Conservation (phyloP, 108 stramenopile species). For the Asterionellopsis glacialis region DNA sequence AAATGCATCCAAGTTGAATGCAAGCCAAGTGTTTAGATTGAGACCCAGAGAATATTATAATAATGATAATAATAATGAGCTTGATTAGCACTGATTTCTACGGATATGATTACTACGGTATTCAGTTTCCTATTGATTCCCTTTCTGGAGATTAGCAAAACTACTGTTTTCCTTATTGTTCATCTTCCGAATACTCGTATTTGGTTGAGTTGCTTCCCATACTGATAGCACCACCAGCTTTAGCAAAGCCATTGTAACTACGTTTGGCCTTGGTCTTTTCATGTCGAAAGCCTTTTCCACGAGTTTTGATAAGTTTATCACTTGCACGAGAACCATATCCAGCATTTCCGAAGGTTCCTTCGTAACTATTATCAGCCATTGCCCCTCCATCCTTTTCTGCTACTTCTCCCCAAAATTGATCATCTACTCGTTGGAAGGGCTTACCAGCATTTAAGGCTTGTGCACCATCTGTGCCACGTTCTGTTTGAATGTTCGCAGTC, state of each 20-base stretch:
- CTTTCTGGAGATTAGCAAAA: too few species aligned
- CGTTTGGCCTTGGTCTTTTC: constrained; percentile 99
- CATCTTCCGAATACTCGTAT: constrained; percentile 16
- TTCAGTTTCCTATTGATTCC: too few species aligned
- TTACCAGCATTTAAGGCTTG: constrained; percentile 76
- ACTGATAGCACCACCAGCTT: constrained; percentile 71
- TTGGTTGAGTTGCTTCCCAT: constrained; percentile 75
- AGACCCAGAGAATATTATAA: too few species aligned
- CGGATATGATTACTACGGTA: too few species aligned
- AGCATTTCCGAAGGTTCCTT: constrained; percentile 87
- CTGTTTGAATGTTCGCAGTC: constrained; percentile 37
- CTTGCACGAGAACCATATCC: constrained; percentile 95
- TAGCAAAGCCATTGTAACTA: constrained; percentile 82
- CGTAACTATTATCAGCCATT: constrained; percentile 92
- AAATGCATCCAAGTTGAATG: too few species aligned
- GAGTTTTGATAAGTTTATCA: constrained; percentile 87
- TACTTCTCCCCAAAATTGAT: constrained; percentile 84
- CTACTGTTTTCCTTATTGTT: neutral
- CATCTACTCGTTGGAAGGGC: constrained; percentile 95
- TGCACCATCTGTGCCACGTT: constrained; percentile 82
- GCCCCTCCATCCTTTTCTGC: constrained; percentile 87
- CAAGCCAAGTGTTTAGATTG: too few species aligned
- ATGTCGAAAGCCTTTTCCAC: constrained; percentile 97
- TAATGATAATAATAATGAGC: too few species aligned
- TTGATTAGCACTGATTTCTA: too few species aligned